Conservation (phyloP, 2,329 filamentous ascomycete species). For the Plectosphaerella plurivora region DNA sequence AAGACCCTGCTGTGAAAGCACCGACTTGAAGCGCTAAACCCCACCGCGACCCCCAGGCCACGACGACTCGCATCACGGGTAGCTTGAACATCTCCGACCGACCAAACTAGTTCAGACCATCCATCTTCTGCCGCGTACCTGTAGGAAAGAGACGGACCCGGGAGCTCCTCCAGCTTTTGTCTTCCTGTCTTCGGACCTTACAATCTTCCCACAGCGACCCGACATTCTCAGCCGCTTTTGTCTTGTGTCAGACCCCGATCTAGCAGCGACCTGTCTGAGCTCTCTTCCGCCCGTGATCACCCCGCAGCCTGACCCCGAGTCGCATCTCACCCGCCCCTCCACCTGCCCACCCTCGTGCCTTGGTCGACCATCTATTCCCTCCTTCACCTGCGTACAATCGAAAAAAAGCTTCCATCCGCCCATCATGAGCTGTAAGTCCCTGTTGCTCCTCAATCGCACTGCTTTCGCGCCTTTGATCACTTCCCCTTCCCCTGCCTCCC, state of each 20-base stretch:
- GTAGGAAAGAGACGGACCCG: neutral
- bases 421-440: conserved; percentile 36
- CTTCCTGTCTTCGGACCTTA: neutral
- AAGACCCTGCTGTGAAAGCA: too few species aligned
- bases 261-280: too few species aligned
- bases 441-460: neutral
- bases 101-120: neutral
- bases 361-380: too few species aligned
- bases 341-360: neutral
- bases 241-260: too few species aligned
- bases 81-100: neutral
- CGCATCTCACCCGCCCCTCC: neutral
- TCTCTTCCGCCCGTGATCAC: neutral
- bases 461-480: neutral
- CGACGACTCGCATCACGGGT: neutral
- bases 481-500: neutral
- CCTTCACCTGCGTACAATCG: too few species aligned
- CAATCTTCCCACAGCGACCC: neutral
- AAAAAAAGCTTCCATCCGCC: conserved; percentile 1
- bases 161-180: neutral
- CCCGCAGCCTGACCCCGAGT: neutral
- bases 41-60: neutral
- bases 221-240: too few species aligned
- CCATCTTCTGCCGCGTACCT: neutral
- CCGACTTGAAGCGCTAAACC: neutral